phyloP scores from a whole-genome alignment of 2,329 filamentous ascomycete genomes.

The Elsinoe batatas region DNA sequence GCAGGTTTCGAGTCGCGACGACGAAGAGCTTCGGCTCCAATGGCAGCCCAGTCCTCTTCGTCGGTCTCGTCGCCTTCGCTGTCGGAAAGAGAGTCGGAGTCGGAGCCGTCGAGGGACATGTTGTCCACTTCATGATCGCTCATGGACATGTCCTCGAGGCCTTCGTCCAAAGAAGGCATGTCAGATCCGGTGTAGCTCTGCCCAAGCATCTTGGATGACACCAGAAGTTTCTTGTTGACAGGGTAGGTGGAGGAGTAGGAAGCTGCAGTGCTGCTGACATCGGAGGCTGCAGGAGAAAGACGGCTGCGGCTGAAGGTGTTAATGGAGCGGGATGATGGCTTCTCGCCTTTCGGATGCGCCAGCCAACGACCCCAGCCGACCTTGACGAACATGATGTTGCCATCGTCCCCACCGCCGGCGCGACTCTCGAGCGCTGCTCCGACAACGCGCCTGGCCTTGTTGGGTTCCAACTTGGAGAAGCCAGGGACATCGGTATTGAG shows the following conservation, averaged over 20 bases:
- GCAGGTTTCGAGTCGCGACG: constrained; percentile 41
- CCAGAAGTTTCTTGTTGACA: constrained; percentile 16
- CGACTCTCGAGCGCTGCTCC: constrained; percentile 86
- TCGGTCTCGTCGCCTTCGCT: constrained; percentile 63
- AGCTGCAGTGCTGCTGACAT: constrained; percentile 30
- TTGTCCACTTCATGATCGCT: constrained; percentile 82
- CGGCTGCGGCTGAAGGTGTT: constrained; percentile 30
- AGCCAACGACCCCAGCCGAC: constrained; percentile 97
- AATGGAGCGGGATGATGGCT: constrained; percentile 28
- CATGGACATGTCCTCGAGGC: constrained; percentile 48
- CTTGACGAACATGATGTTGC: constrained; percentile 81
- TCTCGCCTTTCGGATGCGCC: constrained; percentile 62
- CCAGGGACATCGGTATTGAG: constrained; percentile 87
- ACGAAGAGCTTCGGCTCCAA: constrained; percentile 76
- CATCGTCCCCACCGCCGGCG: constrained; percentile 48
- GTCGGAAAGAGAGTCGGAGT: constrained; percentile 47
- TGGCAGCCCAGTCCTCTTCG: constrained; percentile 89
- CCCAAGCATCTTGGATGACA: constrained; percentile 3
- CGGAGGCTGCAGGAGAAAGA: constrained; percentile 43
- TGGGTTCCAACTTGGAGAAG: constrained; percentile 77
- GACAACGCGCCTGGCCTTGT: constrained; percentile 81
- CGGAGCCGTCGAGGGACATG: constrained; percentile 78
- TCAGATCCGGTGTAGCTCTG: constrained; percentile 17
- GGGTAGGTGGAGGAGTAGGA: constrained; percentile 26
- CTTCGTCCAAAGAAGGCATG: constrained; percentile 16